Percentiles rank a stretch among this genome's conserved stretches.
These are phyloP conservation scores for Pseudogymnoascus sp. DNA, from an alignment of 2,329 filamentous ascomycete species.

Conservation along the genomic window DNA sequence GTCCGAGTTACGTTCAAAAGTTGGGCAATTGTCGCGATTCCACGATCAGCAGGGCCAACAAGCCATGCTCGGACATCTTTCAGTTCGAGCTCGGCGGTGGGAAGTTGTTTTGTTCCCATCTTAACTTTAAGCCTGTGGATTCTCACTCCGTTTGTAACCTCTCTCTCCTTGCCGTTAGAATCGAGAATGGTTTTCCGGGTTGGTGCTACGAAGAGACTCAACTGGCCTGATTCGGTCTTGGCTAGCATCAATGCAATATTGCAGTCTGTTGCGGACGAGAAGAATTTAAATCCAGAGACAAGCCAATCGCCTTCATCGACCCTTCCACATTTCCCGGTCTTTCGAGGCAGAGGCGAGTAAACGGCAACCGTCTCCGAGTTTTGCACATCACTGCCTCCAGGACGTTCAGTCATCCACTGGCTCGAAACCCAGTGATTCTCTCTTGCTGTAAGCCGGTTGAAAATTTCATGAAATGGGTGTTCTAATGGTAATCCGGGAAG, in stretches of 20 bases:
- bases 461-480: slow-evolving; percentile 30
- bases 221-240: slow-evolving; percentile 11
- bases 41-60: slow-evolving; percentile 9
- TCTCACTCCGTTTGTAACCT: slow-evolving; percentile 13
- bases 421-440: slow-evolving; percentile 44
- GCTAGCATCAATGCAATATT: slow-evolving; percentile 12
- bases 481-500: slow-evolving; percentile 12
- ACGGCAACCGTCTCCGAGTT: slow-evolving; percentile 42
- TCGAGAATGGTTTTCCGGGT: slow-evolving; percentile 8
- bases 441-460: slow-evolving; percentile 32
- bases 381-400: slow-evolving; percentile 45
- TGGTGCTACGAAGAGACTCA: slow-evolving; percentile 12
- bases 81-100: slow-evolving; percentile 13
- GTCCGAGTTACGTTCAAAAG: slow-evolving; percentile 26
- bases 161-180: not conserved
- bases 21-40: slow-evolving; percentile 11
- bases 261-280: slow-evolving; percentile 10
- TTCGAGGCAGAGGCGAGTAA: slow-evolving; percentile 16
- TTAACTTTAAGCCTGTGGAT: slow-evolving; percentile 13
- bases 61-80: slow-evolving; percentile 10
- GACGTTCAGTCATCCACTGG: slow-evolving; percentile 51
- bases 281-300: slow-evolving; percentile 13
- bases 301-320: slow-evolving; percentile 13
- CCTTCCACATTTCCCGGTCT: slow-evolving; percentile 7
- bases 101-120: slow-evolving; percentile 13